Evolutionary conservation across 176 grass and related monocot species (phyloP), one percentile per base, ranked within the genome.

Genomic region (Juncus effusus): DNA sequence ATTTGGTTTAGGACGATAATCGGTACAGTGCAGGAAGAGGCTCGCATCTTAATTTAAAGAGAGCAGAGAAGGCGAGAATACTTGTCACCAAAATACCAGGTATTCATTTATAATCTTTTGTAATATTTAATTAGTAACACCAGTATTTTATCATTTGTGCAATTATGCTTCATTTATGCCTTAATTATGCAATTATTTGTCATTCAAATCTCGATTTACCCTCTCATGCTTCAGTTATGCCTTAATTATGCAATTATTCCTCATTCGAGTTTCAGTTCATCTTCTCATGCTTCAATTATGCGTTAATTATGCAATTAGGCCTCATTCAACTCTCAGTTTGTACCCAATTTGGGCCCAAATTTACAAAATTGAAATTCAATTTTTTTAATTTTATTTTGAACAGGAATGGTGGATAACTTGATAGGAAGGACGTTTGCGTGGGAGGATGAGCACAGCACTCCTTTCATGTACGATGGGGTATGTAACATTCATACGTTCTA

Each of bases 401-500:
- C 76, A 99, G 95, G 69, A 75, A 90, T 99, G 80, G 78, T 94
- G 59, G 95, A 99, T 73, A 94, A 76, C 65, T 76, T 94, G 65
- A 94, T 90, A 63, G 80, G 82, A 11, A 76, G 49, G 16, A 99
- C 95, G 5, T 87, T 99, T 60, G 76, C 81, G 58, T 99, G 95
- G 95, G 95, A 99, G 85, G 84, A 90, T 63, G 78, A 82, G 70
- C 84, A 86, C 66, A 94, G 80, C 39, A 93, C 77, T 16, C 83
- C 78, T 5, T 99, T 99, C 67, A 79, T 94, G 69, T 99, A 99
- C 62, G 86, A 99, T 76, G 95, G 95, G 83, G 95, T 94, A 84
- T 76, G 70, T 67, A 62, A 64, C 56, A 28, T 28, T 28, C 1
- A 28, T 28, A 28, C 19, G 42, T 70, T 73, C 10, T 39, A 2